Percentiles rank a stretch among this genome's conserved stretches.
Evolutionary conservation across 2,329 filamentous ascomycete species (phyloP).

Genomic region (Cephalotrichum gorgonifer): DNA sequence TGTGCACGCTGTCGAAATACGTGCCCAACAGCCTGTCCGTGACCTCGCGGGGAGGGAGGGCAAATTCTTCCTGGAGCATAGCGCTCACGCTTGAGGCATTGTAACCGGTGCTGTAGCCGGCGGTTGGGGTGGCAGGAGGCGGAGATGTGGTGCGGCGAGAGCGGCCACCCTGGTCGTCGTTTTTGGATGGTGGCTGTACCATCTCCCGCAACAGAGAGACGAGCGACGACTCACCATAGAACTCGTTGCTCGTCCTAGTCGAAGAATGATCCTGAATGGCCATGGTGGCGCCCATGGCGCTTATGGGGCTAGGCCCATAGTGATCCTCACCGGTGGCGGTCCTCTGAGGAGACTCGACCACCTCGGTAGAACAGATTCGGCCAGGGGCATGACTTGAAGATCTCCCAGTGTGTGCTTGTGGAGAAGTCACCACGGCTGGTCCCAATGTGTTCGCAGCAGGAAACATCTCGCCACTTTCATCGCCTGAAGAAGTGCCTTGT

Average conservation of each 20-base stretch:
- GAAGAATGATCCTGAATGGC: conserved; percentile 17
- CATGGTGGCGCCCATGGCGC: conserved; percentile 26
- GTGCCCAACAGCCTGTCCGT: conserved; percentile 28
- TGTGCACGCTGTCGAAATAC: conserved; percentile 27
- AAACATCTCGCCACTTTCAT: background rate
- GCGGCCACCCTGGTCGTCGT: conserved; percentile 1
- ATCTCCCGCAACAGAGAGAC: conserved; percentile 28
- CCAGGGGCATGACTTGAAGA: background rate
- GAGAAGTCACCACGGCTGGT: background rate
- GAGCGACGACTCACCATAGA: conserved; percentile 26
- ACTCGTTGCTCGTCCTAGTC: conserved; percentile 14
- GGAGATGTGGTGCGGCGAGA: too few relatives aligned
- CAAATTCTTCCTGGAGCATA: conserved; percentile 13
- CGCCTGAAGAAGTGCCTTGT: background rate
- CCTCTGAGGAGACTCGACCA: background rate
- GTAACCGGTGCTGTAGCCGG: conserved; percentile 8
- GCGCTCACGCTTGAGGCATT: conserved; percentile 2
- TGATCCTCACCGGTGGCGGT: background rate
- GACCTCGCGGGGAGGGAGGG: conserved; percentile 26
- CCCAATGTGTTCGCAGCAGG: background rate
- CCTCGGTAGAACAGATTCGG: background rate
- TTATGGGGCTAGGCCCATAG: conserved; percentile 13
- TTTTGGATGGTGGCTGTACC: conserved; percentile 4
- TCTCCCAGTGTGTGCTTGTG: too few relatives aligned
- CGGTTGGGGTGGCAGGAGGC: conserved; percentile 6